Evolutionary conservation across 2,329 filamentous ascomycete species (phyloP).

Genomic region (Aspergillus intermedius): DNA sequence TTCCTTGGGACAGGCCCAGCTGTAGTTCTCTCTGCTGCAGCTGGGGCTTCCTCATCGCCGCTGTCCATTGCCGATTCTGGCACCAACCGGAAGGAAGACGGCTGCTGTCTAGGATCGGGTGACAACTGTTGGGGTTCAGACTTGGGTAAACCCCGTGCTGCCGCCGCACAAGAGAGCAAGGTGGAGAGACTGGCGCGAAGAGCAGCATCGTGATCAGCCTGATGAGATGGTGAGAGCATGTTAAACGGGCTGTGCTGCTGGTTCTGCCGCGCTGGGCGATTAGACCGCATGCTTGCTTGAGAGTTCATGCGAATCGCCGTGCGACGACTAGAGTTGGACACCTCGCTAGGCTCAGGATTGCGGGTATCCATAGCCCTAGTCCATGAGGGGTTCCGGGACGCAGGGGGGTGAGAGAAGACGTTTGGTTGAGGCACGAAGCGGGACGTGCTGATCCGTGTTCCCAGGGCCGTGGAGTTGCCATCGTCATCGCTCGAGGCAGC

Average conservation of each 20-base stretch:
- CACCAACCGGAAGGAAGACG: conserved; percentile 52
- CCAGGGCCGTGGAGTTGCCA: conserved; percentile 77
- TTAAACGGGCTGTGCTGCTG: conserved; percentile 54
- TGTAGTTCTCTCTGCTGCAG: conserved; percentile 15
- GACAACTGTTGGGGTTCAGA: conserved; percentile 26
- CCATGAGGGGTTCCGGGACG: conserved; percentile 40
- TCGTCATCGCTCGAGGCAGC: conserved; percentile 50
- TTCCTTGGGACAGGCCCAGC: conserved; percentile 15
- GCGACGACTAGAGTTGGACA: conserved; percentile 28
- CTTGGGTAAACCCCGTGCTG: conserved; percentile 75
- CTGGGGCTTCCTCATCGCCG: conserved; percentile 21
- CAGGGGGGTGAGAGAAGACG: conserved; percentile 78
- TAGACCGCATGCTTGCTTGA: conserved; percentile 23
- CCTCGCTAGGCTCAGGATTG: conserved; percentile 45
- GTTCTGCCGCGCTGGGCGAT: conserved; percentile 27
- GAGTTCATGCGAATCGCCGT: conserved; percentile 35
- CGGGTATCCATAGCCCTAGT: conserved; percentile 39
- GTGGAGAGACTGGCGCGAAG: conserved; percentile 91
- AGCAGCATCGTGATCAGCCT: conserved; percentile 87
- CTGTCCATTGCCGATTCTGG: conserved; percentile 54
- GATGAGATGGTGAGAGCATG: conserved; percentile 66
- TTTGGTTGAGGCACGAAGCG: conserved; percentile 83
- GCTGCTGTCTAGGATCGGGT: conserved; percentile 33
- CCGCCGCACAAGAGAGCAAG: conserved; percentile 86
- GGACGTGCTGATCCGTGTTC: conserved; percentile 49